phyloP scores from a whole-genome alignment of 1,284 basidiomycete species.

The Heterobasidion parviporum region DNA sequence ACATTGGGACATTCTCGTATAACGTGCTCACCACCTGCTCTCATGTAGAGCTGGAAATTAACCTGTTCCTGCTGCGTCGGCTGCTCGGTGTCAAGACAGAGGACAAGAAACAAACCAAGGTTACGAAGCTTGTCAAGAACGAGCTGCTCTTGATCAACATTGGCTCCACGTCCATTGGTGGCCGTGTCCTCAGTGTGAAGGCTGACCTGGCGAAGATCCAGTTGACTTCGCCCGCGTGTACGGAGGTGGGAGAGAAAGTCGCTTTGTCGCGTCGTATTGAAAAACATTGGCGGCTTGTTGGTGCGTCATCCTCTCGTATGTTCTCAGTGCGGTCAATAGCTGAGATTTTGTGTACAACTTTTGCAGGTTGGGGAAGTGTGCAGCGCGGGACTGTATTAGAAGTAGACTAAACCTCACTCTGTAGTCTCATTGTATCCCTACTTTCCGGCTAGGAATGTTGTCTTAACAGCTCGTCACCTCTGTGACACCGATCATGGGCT shows the following conservation, averaged over 20 bases:
- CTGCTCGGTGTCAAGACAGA: slow-evolving; percentile 97
- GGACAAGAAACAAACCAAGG: slow-evolving; percentile 98
- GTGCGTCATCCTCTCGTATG: slow-evolving; percentile 31
- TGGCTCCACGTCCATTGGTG: slow-evolving; percentile 90
- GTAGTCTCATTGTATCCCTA: neutral
- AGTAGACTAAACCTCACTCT: slow-evolving; percentile 27
- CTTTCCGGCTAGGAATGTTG: neutral
- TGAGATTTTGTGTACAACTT: neutral
- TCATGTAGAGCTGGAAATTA: slow-evolving; percentile 75
- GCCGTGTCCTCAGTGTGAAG: slow-evolving; percentile 86
- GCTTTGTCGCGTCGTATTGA: slow-evolving; percentile 89
- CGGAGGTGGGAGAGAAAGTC: slow-evolving; percentile 93
- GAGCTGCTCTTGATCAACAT: slow-evolving; percentile 94
- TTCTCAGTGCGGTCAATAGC: no score
- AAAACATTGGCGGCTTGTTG: slow-evolving; percentile 93
- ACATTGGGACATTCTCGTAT: neutral
- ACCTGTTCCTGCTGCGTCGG: slow-evolving; percentile 86
- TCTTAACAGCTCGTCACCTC: neutral
- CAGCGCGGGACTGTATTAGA: slow-evolving; percentile 49
- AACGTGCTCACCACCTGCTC: neutral
- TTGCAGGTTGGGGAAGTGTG: slow-evolving; percentile 48
- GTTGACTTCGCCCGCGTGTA: slow-evolving; percentile 87
- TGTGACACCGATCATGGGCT: no score
- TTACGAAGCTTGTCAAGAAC: slow-evolving; percentile 87
- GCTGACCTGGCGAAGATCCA: slow-evolving; percentile 91